Conservation (phyloP, 148 eudicot genomes). For the Linanthus parryae region DNA sequence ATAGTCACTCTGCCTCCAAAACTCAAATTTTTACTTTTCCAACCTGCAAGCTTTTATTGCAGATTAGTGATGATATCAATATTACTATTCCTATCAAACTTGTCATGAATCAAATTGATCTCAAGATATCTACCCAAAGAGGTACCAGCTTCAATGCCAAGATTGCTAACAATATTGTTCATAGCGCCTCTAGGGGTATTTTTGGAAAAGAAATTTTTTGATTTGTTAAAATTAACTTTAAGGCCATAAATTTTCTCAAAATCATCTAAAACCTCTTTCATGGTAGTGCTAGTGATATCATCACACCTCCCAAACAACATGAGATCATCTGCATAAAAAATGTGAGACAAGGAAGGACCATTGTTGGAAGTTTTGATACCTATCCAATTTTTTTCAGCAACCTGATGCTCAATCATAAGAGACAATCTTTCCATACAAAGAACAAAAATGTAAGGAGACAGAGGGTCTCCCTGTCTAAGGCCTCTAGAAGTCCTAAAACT, state of each 20-base stretch:
- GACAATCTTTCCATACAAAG: not conserved
- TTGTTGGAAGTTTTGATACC: not conserved
- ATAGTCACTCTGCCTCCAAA: not conserved
- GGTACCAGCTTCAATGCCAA: not conserved
- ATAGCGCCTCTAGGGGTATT: not conserved
- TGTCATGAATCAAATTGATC: not conserved
- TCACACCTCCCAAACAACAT: not conserved
- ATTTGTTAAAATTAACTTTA: not conserved
- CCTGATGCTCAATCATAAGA: not conserved
- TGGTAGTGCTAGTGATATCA: not conserved
- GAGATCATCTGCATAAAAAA: constrained; percentile 4
- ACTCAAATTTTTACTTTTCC: not conserved
- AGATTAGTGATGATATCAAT: not conserved
- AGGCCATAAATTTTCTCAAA: not conserved
- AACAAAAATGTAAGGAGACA: constrained; percentile 5
- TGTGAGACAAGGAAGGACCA: not conserved
- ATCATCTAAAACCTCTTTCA: not conserved
- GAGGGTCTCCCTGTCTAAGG: not conserved
- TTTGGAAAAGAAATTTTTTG: not conserved
- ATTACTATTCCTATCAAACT: not conserved
- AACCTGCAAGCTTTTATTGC: not conserved
- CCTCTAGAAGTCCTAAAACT: not conserved
- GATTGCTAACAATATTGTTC: not conserved
- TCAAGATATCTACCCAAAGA: not conserved
- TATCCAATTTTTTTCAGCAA: not conserved